phyloP scores from a whole-genome alignment of 2,329 filamentous ascomycete genomes.

The Huntiella moniliformis region DNA sequence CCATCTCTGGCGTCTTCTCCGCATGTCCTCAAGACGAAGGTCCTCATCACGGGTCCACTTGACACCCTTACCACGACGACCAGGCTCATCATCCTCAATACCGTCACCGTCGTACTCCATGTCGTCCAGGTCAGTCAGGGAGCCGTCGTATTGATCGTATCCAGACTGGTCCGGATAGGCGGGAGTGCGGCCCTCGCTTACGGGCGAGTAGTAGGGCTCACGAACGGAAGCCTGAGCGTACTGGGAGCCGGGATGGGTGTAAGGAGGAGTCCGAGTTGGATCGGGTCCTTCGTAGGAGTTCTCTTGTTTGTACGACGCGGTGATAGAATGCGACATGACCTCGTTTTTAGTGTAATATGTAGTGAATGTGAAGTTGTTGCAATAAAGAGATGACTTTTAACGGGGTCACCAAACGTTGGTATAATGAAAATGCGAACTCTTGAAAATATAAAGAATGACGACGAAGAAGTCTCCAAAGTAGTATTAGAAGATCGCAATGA shows the following conservation, averaged over 20 bases:
- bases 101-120: conserved; percentile 6
- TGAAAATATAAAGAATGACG: background rate
- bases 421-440: conserved; percentile 2
- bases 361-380: background rate
- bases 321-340: conserved; percentile 27
- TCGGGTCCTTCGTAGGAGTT: conserved; percentile 5
- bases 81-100: conserved; percentile 5
- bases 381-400: too few relatives aligned
- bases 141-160: conserved; percentile 10
- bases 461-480: background rate
- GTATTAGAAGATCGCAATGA: too few relatives aligned
- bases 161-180: conserved; percentile 1
- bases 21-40: conserved; percentile 3
- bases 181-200: conserved; percentile 10
- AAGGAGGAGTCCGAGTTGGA: conserved; percentile 18
- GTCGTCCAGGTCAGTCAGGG: conserved; percentile 5
- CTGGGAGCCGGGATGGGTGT: background rate
- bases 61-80: conserved; percentile 31
- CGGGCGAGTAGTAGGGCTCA: conserved; percentile 11
- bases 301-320: conserved; percentile 20
- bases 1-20: conserved; percentile 10
- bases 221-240: conserved; percentile 6
- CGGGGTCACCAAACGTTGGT: conserved; percentile 13
- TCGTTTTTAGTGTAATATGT: background rate
- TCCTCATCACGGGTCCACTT: conserved; percentile 71